Evolutionary conservation across 2,329 filamentous ascomycete species (phyloP).

Genomic region (Emergomyces orientalis): DNA sequence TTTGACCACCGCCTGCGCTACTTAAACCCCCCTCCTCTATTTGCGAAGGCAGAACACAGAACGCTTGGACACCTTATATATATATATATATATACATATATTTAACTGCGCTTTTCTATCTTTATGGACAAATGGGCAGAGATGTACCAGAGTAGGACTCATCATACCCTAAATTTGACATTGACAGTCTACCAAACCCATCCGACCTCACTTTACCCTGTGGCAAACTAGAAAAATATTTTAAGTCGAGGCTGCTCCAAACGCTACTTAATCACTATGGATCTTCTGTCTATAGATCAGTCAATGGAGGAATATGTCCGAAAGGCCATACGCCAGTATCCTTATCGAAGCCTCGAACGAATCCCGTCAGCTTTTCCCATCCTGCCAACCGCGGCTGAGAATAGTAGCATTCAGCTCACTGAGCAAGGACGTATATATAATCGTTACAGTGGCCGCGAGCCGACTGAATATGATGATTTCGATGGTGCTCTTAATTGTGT

Average conservation of each 20-base stretch:
- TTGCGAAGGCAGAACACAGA: not conserved
- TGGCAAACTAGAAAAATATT: constrained; percentile 6
- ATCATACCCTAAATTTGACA: not conserved
- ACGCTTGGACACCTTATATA: too few relatives aligned
- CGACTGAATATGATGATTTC: constrained; percentile 16
- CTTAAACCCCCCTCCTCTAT: not conserved
- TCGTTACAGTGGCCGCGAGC: constrained; percentile 26
- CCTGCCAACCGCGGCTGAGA: not conserved
- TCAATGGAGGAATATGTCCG: constrained; percentile 19
- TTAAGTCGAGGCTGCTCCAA: constrained; percentile 10
- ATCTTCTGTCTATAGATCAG: not conserved
- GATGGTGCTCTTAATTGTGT: constrained; percentile 24
- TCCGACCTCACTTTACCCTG: constrained; percentile 5
- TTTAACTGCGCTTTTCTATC: not conserved
- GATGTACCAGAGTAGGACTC: not conserved
- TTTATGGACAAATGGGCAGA: not conserved
- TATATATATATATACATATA: too few relatives aligned
- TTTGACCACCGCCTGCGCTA: not conserved
- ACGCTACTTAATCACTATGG: constrained; percentile 13
- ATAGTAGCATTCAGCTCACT: not conserved
- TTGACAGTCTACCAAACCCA: not conserved
- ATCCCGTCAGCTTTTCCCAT: constrained; percentile 18
- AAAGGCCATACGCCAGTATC: constrained; percentile 20
- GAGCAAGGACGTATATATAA: constrained; percentile 11
- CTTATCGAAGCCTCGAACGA: constrained; percentile 26